phyloP scores from a whole-genome alignment of 2,329 filamentous ascomycete genomes.

The Pestalotiopsis sp. region DNA sequence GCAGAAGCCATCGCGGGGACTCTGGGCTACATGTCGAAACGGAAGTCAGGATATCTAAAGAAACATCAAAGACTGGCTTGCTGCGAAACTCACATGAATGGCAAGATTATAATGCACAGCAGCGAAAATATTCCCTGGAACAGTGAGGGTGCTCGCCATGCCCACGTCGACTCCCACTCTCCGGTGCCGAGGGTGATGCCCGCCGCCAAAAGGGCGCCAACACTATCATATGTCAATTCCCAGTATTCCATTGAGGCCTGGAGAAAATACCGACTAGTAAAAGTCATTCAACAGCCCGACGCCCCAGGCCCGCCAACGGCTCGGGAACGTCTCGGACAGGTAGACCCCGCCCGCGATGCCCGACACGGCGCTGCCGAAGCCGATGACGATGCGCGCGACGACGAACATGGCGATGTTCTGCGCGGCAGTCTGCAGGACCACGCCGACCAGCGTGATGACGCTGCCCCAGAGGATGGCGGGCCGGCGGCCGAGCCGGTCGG shows the following conservation, averaged over 20 bases:
- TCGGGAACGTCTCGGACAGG: conserved; percentile 50
- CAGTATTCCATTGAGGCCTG: background rate
- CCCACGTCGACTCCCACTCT: conserved; percentile 44
- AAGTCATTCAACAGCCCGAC: conserved; percentile 29
- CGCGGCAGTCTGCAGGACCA: conserved; percentile 47
- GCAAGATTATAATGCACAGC: conserved; percentile 42
- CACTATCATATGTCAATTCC: conserved; percentile 15
- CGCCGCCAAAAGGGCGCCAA: conserved; percentile 42
- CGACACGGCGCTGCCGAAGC: conserved; percentile 44
- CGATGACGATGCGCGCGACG: conserved; percentile 46
- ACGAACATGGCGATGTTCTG: conserved; percentile 56
- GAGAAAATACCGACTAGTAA: conserved; percentile 24
- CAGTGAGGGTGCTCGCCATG: conserved; percentile 45
- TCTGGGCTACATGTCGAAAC: conserved; percentile 31
- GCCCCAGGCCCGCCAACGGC: conserved; percentile 38
- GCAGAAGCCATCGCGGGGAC: conserved; percentile 44
- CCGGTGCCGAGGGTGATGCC: conserved; percentile 45
- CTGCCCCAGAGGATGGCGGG: conserved; percentile 43
- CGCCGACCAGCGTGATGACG: conserved; percentile 43
- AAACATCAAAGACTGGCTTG: background rate
- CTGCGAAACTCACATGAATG: conserved; percentile 35
- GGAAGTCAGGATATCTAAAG: no score
- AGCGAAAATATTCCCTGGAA: conserved; percentile 40
- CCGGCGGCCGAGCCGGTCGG: conserved; percentile 44
- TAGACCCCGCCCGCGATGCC: conserved; percentile 47